Evolutionary conservation across 1,284 basidiomycete genomes (phyloP).

Genomic region (Apiotrichum akiyoshidainum): DNA sequence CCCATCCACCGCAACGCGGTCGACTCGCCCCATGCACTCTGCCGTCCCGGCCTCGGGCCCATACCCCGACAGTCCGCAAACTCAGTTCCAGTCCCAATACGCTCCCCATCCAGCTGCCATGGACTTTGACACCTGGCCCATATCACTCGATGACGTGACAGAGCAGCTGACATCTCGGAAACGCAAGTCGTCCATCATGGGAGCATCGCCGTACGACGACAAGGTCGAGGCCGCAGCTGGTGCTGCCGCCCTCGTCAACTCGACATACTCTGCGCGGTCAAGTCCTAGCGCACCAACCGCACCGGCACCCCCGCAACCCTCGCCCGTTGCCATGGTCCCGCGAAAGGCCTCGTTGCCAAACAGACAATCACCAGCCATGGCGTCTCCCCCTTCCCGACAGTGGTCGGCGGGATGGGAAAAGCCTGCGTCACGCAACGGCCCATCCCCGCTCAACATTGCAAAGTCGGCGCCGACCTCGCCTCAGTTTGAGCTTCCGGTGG

Average conservation of each 20-base stretch:
- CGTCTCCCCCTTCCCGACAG: background rate
- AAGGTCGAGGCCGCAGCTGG: slow-evolving; percentile 15
- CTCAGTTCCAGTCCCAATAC: slow-evolving; percentile 3
- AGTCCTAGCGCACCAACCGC: background rate
- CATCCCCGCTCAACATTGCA: slow-evolving; percentile 4
- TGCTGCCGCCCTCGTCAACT: slow-evolving; percentile 12
- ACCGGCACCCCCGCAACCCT: too few relatives aligned
- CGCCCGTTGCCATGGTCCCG: background rate
- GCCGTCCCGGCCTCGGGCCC: too few relatives aligned
- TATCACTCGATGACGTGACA: slow-evolving; percentile 19
- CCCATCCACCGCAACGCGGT: too few relatives aligned
- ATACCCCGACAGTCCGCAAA: too few relatives aligned
- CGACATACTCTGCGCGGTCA: background rate
- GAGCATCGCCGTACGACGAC: slow-evolving; percentile 17
- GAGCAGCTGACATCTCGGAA: slow-evolving; percentile 15
- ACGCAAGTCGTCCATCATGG: slow-evolving; percentile 17
- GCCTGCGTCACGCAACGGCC: background rate
- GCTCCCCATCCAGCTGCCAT: slow-evolving; percentile 20
- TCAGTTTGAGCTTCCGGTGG: slow-evolving; percentile 7
- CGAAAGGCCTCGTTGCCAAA: background rate
- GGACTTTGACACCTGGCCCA: slow-evolving; percentile 17
- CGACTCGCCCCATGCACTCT: too few relatives aligned
- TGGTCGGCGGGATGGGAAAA: background rate
- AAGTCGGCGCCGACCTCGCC: background rate
- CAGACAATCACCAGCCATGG: slow-evolving; percentile 2